Percentiles rank a stretch among this genome's conserved stretches.
Conservation (phyloP, 1,284 basidiomycete species). For the Sporisorium sorghi region DNA sequence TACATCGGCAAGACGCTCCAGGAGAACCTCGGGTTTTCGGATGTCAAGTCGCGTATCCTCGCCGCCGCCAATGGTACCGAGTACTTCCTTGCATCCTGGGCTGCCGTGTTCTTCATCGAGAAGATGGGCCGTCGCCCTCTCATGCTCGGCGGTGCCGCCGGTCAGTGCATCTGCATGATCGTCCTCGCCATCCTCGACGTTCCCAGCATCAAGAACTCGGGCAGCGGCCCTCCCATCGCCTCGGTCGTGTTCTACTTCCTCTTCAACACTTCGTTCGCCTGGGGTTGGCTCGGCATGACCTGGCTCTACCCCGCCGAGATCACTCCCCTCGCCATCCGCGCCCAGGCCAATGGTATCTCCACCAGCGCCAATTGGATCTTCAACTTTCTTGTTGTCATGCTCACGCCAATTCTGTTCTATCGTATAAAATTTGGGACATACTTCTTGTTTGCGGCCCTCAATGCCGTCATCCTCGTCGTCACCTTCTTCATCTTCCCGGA, state of each 20-base stretch:
- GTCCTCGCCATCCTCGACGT: constrained; percentile 49
- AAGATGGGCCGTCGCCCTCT: constrained; percentile 63
- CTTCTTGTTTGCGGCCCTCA: constrained; percentile 54
- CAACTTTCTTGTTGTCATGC: constrained; percentile 66
- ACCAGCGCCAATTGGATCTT: constrained; percentile 65
- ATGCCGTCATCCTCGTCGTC: constrained; percentile 49
- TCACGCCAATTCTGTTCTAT: constrained; percentile 60
- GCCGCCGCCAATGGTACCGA: constrained; percentile 67
- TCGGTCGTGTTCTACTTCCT: constrained; percentile 64
- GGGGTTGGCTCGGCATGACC: constrained; percentile 68
- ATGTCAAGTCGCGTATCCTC: constrained; percentile 61
- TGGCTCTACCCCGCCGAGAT: constrained; percentile 69
- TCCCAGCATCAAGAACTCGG: constrained; percentile 23
- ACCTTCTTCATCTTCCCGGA: constrained; percentile 65
- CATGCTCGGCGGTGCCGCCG: constrained; percentile 62
- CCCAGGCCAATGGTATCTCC: constrained; percentile 64
- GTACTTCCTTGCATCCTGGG: constrained; percentile 66
- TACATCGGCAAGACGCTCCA: constrained; percentile 67
- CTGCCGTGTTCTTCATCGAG: constrained; percentile 66
- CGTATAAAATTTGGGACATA: constrained; percentile 54
- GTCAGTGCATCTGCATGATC: constrained; percentile 62
- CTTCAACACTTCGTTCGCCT: constrained; percentile 67
- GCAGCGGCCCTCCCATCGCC: constrained; percentile 40
- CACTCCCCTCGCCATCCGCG: constrained; percentile 63
- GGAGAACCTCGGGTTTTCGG: constrained; percentile 57